Evolutionary conservation across 2,329 filamentous ascomycete species (phyloP), one percentile per base, ranked within the genome.

Genomic region (Paramyrothecium sp.): DNA sequence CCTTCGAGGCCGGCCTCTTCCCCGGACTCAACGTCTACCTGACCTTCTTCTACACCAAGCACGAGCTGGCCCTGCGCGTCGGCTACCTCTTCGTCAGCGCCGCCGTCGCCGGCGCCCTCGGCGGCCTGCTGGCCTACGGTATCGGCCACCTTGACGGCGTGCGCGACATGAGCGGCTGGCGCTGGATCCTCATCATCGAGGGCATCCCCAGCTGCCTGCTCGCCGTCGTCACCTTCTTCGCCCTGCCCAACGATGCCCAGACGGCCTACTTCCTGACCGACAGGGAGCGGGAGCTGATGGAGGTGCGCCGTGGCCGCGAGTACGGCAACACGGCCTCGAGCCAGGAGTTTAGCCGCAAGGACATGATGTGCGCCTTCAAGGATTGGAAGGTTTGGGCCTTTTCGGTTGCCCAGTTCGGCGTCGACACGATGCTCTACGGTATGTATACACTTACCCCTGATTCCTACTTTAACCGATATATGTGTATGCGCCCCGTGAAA

Each of bases 321-420:
- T 82, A 82, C 44, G 80, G 80, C n/a, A 71, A 73, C 57, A 82
- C 80, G 7, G 69, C 65, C 47, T 78, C 75, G 48, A 76, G 79
- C 33, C 72, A 74, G 54, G 67, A 79, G 64, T 79, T 83, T 50
- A 75, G 70, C 62, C 84, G 81, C 73, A 69, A 73, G 10, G 90
- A 93, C 65, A 88, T 91, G 66, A 75, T 80, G 61, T 83, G 82
- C 56, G 89, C 87, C 0, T 84, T 90, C 58, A 81, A 78, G 61
- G 90, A 94, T 71, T 92, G 89, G 89, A 92, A 89, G 69, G 84
- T 91, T 22, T 91, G 87, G 80, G 74, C 81, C 1, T 92, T 92
- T 68, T 87, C 81, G 61, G 70, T 85, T 41, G 88, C 79, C 5
- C 88, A 91, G 69, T 92, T 92, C 67, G 88, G 89, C 4, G 81